phyloP scores from a whole-genome alignment of 2,329 filamentous ascomycete genomes.

The Monosporascus sp. region DNA sequence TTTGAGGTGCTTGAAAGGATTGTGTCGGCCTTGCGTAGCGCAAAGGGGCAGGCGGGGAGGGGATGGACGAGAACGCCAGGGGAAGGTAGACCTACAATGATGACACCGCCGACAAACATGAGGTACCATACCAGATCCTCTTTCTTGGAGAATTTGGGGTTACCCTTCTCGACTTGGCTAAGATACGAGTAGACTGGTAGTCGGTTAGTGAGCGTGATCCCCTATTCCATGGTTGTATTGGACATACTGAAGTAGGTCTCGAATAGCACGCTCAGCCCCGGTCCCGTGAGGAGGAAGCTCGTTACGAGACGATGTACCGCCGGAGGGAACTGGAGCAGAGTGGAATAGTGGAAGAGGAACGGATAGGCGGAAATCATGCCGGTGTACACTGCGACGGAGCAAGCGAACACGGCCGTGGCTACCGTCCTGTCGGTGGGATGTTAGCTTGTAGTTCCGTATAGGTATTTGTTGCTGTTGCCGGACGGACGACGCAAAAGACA shows the following conservation, averaged over 20 bases:
- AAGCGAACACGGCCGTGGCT: conserved; percentile 56
- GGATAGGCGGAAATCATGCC: conserved; percentile 45
- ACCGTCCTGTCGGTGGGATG: conserved; percentile 50
- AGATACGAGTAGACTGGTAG: conserved; percentile 66
- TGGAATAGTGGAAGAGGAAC: conserved; percentile 49
- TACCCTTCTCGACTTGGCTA: conserved; percentile 66
- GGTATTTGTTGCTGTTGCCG: no score
- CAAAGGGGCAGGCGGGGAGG: conserved; percentile 8
- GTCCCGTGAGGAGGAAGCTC: conserved; percentile 37
- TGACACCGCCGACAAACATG: conserved; percentile 63
- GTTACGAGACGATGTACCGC: conserved; percentile 39
- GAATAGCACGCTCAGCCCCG: conserved; percentile 51
- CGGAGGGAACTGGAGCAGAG: conserved; percentile 50
- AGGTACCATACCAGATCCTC: conserved; percentile 81
- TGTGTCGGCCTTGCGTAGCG: conserved; percentile 7
- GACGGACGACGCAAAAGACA: background rate
- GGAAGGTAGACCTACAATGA: conserved; percentile 63
- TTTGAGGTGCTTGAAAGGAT: conserved; percentile 43
- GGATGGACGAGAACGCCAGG: conserved; percentile 4
- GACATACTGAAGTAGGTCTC: conserved; percentile 66
- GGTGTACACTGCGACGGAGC: conserved; percentile 57
- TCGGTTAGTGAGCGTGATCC: conserved; percentile 4
- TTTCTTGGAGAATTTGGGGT: conserved; percentile 65
- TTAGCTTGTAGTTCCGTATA: conserved; percentile 8
- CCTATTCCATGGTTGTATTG: background rate